phyloP scores from a whole-genome alignment of 176 grass and related monocot genomes.

The Secale cereale region DNA sequence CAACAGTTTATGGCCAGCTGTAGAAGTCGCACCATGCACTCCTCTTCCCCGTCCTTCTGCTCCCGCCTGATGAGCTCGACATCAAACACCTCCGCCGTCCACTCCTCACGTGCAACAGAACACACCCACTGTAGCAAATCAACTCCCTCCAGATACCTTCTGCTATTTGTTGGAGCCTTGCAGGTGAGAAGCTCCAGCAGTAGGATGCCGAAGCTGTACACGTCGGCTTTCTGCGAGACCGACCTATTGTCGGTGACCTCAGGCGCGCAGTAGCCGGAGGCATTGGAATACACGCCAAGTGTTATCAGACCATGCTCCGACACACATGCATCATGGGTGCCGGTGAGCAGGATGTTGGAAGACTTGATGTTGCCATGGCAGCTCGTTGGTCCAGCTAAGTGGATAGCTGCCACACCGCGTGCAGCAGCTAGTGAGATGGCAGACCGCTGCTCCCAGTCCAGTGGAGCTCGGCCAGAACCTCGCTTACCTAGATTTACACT shows the following conservation, averaged over 20 bases:
- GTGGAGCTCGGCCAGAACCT: background rate
- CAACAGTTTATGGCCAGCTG: no score
- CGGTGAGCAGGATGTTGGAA: slow-evolving; percentile 23
- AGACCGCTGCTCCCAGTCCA: slow-evolving; percentile 18
- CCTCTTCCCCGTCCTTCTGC: no score
- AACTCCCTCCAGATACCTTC: no score
- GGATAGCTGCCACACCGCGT: background rate
- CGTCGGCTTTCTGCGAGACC: background rate
- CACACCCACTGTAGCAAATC: no score
- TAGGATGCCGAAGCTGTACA: background rate
- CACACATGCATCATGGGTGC: slow-evolving; percentile 9
- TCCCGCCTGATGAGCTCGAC: no score
- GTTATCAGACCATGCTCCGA: slow-evolving; percentile 25
- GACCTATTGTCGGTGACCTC: background rate
- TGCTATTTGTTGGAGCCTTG: no score
- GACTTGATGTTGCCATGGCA: slow-evolving; percentile 35
- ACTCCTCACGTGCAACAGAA: no score
- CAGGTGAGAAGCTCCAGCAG: background rate
- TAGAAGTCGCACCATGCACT: no score
- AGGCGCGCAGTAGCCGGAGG: no score
- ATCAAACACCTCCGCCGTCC: no score
- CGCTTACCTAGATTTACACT: background rate
- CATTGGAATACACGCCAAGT: no score
- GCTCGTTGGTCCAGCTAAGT: background rate
- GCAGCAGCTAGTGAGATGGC: slow-evolving; percentile 8